These are phyloP conservation scores for Lentinula aciculospora DNA, from an alignment of 768 basidiomycete genomes.

Conservation along the genomic window DNA sequence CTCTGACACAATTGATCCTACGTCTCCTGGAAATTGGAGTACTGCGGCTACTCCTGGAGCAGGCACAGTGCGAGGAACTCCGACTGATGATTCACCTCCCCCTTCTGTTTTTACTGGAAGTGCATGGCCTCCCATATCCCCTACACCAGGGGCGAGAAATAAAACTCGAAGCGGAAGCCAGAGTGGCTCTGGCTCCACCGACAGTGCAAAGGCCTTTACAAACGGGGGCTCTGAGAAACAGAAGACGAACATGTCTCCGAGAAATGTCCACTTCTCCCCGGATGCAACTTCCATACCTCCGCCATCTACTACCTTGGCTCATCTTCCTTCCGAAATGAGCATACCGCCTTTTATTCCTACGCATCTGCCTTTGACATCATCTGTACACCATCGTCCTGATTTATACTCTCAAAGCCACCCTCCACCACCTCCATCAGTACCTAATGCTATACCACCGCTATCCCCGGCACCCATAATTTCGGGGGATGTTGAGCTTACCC, in stretches of 20 bases:
- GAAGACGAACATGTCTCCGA: constrained; percentile 10
- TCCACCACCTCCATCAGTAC: constrained; percentile 7
- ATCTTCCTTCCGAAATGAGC: constrained; percentile 8
- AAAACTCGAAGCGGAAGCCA: constrained; percentile 21
- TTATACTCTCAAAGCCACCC: constrained; percentile 24
- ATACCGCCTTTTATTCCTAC: constrained; percentile 9
- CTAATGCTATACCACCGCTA: constrained; percentile 6
- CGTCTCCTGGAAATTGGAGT: constrained; percentile 60
- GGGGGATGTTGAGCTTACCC: constrained; percentile 46
- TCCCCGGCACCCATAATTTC: constrained; percentile 19
- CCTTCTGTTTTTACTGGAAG: not conserved
- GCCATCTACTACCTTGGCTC: not conserved
- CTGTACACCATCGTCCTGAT: constrained; percentile 10
- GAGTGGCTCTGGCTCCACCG: constrained; percentile 16
- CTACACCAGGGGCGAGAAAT: constrained; percentile 12
- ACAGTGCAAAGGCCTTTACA: not conserved
- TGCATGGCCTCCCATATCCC: constrained; percentile 6
- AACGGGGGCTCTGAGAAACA: constrained; percentile 3
- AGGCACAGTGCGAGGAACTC: constrained; percentile 11
- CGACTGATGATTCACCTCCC: constrained; percentile 8
- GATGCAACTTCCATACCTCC: not conserved
- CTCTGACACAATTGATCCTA: not conserved
- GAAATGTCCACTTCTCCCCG: constrained; percentile 10
- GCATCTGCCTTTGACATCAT: not conserved
- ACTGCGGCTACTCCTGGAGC: constrained; percentile 72